These are phyloP conservation scores for Vicia faba DNA, from an alignment of 306 rosid species.

Conservation along the genomic window DNA sequence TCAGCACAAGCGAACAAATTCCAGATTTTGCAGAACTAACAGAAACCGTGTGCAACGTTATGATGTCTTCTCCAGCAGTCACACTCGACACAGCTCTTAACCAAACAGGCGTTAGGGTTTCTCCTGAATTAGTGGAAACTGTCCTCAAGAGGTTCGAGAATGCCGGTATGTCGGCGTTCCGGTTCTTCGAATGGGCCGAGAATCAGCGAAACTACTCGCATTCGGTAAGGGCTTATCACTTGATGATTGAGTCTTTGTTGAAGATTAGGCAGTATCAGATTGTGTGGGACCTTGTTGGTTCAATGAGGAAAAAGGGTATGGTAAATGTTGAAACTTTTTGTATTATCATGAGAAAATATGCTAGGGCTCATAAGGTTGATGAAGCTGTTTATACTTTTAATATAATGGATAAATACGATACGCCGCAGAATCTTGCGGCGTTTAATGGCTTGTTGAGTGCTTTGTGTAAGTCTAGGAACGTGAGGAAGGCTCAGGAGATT, in stretches of 20 bases:
- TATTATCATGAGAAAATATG: slow-evolving; percentile 82
- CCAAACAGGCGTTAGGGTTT: slow-evolving; percentile 67
- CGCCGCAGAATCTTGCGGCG: slow-evolving; percentile 64
- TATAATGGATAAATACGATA: slow-evolving; percentile 71
- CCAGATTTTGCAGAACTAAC: slow-evolving; percentile 51
- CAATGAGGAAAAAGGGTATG: slow-evolving; percentile 65
- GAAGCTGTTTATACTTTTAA: slow-evolving; percentile 84
- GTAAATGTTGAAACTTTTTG: slow-evolving; percentile 87
- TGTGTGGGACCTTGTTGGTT: slow-evolving; percentile 81
- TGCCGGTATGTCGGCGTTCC: slow-evolving; percentile 78
- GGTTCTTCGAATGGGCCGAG: slow-evolving; percentile 83
- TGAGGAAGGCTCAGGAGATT: slow-evolving; percentile 92
- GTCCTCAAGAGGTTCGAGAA: slow-evolving; percentile 70
- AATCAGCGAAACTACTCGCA: slow-evolving; percentile 62
- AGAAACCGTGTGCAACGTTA: slow-evolving; percentile 55
- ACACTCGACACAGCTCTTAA: slow-evolving; percentile 76
- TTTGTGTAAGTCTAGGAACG: slow-evolving; percentile 79
- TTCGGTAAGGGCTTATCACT: slow-evolving; percentile 69
- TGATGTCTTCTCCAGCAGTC: slow-evolving; percentile 57
- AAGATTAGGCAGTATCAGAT: slow-evolving; percentile 85
- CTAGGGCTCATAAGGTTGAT: slow-evolving; percentile 77
- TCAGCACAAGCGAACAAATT: slow-evolving; percentile 42
- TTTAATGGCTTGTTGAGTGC: slow-evolving; percentile 81
- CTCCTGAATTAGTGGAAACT: slow-evolving; percentile 67
- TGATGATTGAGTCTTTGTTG: slow-evolving; percentile 74